Conservation (phyloP, 257 asterid genomes). For the Solanum peruvianum region DNA sequence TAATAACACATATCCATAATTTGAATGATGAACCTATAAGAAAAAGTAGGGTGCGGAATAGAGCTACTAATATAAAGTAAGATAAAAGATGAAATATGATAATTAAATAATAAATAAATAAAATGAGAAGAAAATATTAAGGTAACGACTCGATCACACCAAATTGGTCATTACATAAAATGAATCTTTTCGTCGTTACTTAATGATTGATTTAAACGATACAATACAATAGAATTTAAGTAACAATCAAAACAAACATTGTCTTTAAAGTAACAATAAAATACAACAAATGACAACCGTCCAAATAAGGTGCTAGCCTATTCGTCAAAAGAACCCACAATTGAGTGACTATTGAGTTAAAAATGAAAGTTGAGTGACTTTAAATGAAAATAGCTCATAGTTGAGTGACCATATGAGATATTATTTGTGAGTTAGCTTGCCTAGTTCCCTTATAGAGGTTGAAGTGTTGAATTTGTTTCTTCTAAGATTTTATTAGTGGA, state of each 20-base stretch:
- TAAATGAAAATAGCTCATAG: neutral
- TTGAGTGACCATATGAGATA: neutral
- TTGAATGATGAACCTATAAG: neutral
- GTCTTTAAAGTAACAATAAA: too few species aligned
- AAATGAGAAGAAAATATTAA: neutral
- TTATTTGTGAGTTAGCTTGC: neutral
- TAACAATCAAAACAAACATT: neutral
- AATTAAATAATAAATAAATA: too few species aligned
- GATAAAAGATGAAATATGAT: neutral
- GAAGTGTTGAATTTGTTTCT: neutral
- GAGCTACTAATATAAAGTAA: neutral
- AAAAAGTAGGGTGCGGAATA: neutral
- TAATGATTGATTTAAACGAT: neutral
- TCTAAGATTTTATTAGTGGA: too few species aligned
- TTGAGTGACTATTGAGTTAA: neutral
- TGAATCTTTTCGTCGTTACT: neutral
- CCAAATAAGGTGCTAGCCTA: neutral
- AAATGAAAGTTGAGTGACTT: neutral
- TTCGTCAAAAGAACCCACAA: neutral
- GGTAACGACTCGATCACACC: neutral
- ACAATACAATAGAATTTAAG: neutral
- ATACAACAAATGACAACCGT: neutral
- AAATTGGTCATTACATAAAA: too few species aligned
- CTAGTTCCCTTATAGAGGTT: neutral
- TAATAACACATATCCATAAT: too few species aligned